These are phyloP conservation scores for Mycena citricolor DNA, from an alignment of 1,284 basidiomycete genomes.

Conservation along the genomic window DNA sequence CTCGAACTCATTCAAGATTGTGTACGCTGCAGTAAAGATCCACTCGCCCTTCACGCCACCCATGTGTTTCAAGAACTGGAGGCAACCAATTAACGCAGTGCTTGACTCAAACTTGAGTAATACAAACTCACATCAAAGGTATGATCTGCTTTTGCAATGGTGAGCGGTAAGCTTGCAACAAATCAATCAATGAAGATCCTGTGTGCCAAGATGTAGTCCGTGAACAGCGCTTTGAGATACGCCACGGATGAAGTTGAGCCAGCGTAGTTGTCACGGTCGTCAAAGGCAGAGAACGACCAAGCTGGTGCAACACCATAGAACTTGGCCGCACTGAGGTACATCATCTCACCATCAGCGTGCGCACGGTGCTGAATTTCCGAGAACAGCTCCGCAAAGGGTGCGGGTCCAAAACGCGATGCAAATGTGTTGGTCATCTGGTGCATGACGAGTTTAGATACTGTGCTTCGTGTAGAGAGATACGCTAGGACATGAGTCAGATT, in stretches of 20 bases:
- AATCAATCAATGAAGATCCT: slow-evolving; percentile 15
- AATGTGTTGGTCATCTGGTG: slow-evolving; percentile 8
- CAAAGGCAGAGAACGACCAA: slow-evolving; percentile 13
- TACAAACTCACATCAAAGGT: slow-evolving; percentile 13
- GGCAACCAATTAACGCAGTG: neutral
- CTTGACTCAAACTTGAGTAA: neutral
- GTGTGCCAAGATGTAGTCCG: slow-evolving; percentile 9
- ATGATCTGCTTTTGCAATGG: slow-evolving; percentile 12
- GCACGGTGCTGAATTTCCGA: slow-evolving; percentile 8
- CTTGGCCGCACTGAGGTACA: slow-evolving; percentile 14
- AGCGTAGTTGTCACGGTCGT: slow-evolving; percentile 4
- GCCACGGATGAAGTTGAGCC: slow-evolving; percentile 8
- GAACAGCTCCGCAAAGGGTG: slow-evolving; percentile 16
- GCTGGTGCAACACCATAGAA: slow-evolving; percentile 3
- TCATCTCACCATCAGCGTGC: slow-evolving; percentile 16
- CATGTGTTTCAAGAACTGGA: slow-evolving; percentile 11
- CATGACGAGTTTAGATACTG: slow-evolving; percentile 9
- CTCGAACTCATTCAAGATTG: slow-evolving; percentile 12
- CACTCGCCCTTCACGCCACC: slow-evolving; percentile 13
- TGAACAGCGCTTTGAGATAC: slow-evolving; percentile 20
- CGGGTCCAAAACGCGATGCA: slow-evolving; percentile 15
- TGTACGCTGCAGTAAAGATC: slow-evolving; percentile 14
- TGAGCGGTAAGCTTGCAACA: slow-evolving; percentile 9
- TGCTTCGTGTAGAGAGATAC: slow-evolving; percentile 5
- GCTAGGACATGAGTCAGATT: neutral